phyloP scores from a whole-genome alignment of 169 alveolate genomes.

The Amoebophrya sp. region DNA sequence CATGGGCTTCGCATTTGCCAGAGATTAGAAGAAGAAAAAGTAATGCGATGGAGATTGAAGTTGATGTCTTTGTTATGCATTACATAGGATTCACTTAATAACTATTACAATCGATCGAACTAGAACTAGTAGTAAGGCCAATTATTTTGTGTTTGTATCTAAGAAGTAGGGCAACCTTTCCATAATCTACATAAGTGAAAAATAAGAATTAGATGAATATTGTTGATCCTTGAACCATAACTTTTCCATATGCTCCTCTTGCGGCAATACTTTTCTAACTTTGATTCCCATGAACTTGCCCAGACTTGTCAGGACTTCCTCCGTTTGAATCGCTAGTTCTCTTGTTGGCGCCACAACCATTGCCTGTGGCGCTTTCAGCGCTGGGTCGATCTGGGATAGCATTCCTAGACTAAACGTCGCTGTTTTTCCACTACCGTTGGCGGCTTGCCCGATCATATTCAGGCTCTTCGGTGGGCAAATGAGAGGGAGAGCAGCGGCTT shows the following conservation, averaged over 20 bases:
- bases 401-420: conserved; percentile 87
- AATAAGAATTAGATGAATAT: too few relatives aligned
- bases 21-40: too few relatives aligned
- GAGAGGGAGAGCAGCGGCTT: conserved; percentile 50
- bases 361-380: conserved; percentile 60
- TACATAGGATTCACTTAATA: too few relatives aligned
- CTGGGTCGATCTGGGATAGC: background rate
- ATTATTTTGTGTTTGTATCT: too few relatives aligned
- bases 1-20: background rate
- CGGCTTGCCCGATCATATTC: conserved; percentile 86
- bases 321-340: conserved; percentile 90
- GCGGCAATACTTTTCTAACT: background rate
- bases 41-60: too few relatives aligned
- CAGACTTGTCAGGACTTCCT: conserved; percentile 73
- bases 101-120: too few relatives aligned
- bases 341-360: conserved; percentile 93
- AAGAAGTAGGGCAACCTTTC: too few relatives aligned
- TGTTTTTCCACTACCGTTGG: conserved; percentile 96
- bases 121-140: too few relatives aligned
- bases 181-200: too few relatives aligned
- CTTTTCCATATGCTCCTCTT: background rate
- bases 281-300: conserved; percentile 78
- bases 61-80: too few relatives aligned
- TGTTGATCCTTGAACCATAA: too few relatives aligned
- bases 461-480: conserved; percentile 7